Evolutionary conservation across 495 filamentous ascomycete species (phyloP), one percentile per base, ranked within the genome.

Genomic region (Hypoxylon fragiforme): DNA sequence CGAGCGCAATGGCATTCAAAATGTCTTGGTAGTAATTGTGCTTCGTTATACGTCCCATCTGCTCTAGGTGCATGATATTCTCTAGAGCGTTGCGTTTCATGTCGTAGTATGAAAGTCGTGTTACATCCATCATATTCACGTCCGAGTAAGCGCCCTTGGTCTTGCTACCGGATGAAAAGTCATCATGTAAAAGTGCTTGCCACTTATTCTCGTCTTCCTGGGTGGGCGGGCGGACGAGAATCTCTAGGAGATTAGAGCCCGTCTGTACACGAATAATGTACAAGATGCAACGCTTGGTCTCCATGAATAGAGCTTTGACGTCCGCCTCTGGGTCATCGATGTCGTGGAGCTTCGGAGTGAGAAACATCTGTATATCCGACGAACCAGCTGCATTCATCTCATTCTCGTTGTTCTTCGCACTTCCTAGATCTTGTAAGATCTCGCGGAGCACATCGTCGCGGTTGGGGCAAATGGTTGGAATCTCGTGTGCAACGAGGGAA

Each of bases 191-290:
- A 43, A 99, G 74, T 40, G 78, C 75, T 53, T 86, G 79, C 94
- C 94, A 99, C 64, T 88, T 84, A 51, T 88, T 80, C 64, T 96
- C 91, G 60, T 99, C 94, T 69, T 97, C 94, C 31, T 77, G 76
- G 0, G 79, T 84, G 45, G 96, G 92, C 4, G 88, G 88, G 57
- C 92, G 92, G 54, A 96, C 88, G 66, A 99, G 86, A 51, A 99
- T 95, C 47, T 97, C 91, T 78, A 96, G 86, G 30, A 99, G 77
- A 62, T 92, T 95, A 31, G 83, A 69, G n/a, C 94, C 94, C 3
- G 88, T 87, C 70, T 99, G 94, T 13, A 99, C 88, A 36, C 94
- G 85, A 62, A 99, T 97, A 67, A 99, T 96, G 70, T 97, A 99
- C 47, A 99, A 78, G 48, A 99, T 86, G 69, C 94, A 96, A 51